Evolutionary conservation across 768 basidiomycete species (phyloP).

Genomic region (Amanita rubescens): DNA sequence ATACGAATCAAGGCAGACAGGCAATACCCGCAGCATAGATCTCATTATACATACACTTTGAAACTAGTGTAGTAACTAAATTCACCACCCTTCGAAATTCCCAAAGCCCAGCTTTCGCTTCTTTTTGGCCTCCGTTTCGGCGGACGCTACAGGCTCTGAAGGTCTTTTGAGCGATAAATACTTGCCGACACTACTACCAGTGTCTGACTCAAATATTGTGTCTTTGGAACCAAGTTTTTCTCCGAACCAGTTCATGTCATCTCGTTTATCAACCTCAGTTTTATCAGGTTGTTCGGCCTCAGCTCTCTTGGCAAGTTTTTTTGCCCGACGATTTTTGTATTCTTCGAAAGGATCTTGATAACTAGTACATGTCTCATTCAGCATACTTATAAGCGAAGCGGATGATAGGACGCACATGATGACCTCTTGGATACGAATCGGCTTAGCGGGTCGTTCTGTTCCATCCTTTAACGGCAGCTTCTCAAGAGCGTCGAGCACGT

Average conservation of each 20-base stretch:
- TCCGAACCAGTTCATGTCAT: constrained; percentile 87
- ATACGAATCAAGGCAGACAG: not conserved
- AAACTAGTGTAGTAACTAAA: constrained; percentile 3
- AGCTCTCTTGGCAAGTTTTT: constrained; percentile 58
- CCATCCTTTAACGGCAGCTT: constrained; percentile 73
- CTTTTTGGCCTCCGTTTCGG: constrained; percentile 54
- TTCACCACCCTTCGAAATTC: constrained; percentile 79
- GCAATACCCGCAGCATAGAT: constrained; percentile 4
- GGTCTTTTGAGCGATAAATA: constrained; percentile 59
- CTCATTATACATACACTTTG: not conserved
- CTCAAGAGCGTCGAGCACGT: constrained; percentile 81
- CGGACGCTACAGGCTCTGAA: constrained; percentile 15
- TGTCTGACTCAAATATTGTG: constrained; percentile 21
- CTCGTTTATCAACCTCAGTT: constrained; percentile 44
- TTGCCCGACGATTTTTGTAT: constrained; percentile 78
- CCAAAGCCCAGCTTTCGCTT: constrained; percentile 85
- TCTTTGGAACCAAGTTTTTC: constrained; percentile 61
- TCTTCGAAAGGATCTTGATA: constrained; percentile 95
- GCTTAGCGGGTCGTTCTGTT: constrained; percentile 81
- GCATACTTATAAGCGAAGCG: not conserved
- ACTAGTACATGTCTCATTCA: constrained; percentile 28
- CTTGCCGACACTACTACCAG: constrained; percentile 65
- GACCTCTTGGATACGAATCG: constrained; percentile 79
- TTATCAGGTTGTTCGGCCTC: constrained; percentile 29
- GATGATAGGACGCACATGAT: constrained; percentile 55